Conservation (phyloP, 306 rosid genomes). For the Cyamopsis tetragonoloba region DNA sequence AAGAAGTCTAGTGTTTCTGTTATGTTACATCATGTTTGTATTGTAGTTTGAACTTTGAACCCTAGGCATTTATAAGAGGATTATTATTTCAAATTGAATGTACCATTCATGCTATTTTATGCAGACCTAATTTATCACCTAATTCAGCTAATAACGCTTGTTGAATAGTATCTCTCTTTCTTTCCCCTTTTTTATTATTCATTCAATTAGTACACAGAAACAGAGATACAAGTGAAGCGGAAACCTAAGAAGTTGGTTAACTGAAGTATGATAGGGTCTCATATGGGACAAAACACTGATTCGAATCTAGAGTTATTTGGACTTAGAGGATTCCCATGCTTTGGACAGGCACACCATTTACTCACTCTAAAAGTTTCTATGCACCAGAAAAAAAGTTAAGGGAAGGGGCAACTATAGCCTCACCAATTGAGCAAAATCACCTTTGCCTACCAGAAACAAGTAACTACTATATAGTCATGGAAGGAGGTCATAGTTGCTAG, state of each 20-base stretch:
- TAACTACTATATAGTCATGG: background rate
- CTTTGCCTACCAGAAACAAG: background rate
- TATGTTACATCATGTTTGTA: constrained; percentile 19
- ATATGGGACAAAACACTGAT: too few species aligned
- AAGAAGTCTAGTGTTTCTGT: constrained; percentile 23
- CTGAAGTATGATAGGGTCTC: too few species aligned
- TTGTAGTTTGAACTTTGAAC: constrained; percentile 16
- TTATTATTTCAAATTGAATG: constrained; percentile 4
- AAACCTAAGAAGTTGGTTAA: too few species aligned
- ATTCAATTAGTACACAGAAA: background rate
- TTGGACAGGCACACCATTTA: too few species aligned
- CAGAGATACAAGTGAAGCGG: background rate
- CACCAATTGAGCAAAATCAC: background rate
- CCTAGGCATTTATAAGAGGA: constrained; percentile 15
- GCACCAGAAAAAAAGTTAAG: too few species aligned
- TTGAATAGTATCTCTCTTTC: background rate
- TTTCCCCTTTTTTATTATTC: background rate
- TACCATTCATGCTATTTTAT: constrained; percentile 11
- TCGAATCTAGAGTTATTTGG: too few species aligned
- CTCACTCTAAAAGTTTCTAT: too few species aligned
- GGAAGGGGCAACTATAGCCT: background rate
- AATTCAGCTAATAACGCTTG: constrained; percentile 11
- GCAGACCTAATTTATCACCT: constrained; percentile 7
- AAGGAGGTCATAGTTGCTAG: background rate
- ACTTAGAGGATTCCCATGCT: too few species aligned